phyloP scores from a whole-genome alignment of 306 rosid species.

The Pachyrhizus erosus region DNA sequence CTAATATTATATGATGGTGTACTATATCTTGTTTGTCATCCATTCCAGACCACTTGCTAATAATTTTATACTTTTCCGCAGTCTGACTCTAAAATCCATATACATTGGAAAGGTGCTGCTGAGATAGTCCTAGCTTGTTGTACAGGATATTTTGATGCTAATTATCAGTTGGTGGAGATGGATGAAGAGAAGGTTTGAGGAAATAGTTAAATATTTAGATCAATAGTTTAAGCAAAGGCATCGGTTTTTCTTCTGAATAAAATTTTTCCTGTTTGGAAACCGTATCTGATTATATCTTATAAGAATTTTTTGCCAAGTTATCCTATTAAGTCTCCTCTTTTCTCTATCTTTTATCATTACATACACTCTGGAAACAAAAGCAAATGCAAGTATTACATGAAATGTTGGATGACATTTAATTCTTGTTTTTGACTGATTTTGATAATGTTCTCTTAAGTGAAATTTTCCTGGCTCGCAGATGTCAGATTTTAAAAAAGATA shows the following conservation, averaged over 20 bases:
- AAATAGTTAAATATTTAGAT: slow-evolving; percentile 27
- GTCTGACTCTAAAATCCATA: slow-evolving; percentile 66
- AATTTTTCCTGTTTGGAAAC: neutral
- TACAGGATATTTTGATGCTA: slow-evolving; percentile 54
- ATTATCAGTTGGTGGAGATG: slow-evolving; percentile 56
- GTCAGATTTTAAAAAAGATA: slow-evolving; percentile 57
- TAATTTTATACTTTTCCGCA: slow-evolving; percentile 43
- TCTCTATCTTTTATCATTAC: slow-evolving; percentile 13
- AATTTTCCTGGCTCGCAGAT: slow-evolving; percentile 51
- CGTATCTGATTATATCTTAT: neutral
- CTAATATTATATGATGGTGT: slow-evolving; percentile 4
- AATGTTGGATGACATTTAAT: slow-evolving; percentile 21
- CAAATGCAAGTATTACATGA: neutral
- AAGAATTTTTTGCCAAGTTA: neutral
- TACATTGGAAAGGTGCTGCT: slow-evolving; percentile 99
- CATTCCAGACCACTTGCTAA: slow-evolving; percentile 25
- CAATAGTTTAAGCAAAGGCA: neutral
- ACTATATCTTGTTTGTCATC: slow-evolving; percentile 13
- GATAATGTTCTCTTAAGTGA: slow-evolving; percentile 18
- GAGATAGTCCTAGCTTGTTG: slow-evolving; percentile 77
- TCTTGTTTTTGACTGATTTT: neutral
- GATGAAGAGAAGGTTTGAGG: slow-evolving; percentile 71
- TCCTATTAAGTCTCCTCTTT: neutral
- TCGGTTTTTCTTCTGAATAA: neutral
- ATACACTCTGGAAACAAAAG: neutral